Evolutionary conservation across 169 alveolate species (phyloP).

Genomic region (Plasmodium coatneyi): DNA sequence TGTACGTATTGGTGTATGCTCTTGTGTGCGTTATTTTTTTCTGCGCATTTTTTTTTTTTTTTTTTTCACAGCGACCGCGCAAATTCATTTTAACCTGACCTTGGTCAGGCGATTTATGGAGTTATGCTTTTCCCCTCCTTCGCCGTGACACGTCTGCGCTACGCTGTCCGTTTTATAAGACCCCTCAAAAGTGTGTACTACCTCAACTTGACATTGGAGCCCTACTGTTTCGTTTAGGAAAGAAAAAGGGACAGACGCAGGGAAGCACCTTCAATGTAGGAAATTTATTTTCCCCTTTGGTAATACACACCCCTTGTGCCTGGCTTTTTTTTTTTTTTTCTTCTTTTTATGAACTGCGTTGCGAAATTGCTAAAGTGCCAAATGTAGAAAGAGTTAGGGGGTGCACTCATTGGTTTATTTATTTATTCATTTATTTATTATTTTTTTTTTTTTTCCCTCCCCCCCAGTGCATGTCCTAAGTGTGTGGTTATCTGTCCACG

Average conservation of each 20-base stretch:
- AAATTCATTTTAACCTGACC: slow-evolving; percentile 1
- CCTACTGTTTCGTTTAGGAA: neutral
- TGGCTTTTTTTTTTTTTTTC: neutral
- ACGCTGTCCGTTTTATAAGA: neutral
- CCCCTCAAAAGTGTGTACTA: neutral
- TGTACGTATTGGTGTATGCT: neutral
- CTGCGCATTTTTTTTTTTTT: neutral
- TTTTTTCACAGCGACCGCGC: neutral
- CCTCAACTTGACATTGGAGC: neutral
- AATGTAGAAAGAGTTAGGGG: neutral
- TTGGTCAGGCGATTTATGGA: neutral
- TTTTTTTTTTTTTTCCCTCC: neutral
- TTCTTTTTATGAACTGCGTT: neutral
- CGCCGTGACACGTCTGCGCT: neutral
- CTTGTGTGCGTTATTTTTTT: neutral
- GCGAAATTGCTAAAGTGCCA: neutral
- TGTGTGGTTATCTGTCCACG: neutral
- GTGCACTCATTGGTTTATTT: neutral
- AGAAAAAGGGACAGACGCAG: neutral
- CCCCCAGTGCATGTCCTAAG: neutral
- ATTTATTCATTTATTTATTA: neutral
- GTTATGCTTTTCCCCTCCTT: neutral
- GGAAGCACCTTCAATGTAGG: neutral
- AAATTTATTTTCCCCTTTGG: neutral
- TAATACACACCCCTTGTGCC: neutral